Evolutionary conservation across 148 eudicot genomes (phyloP).

Genomic region (Gaultheria prostrata): DNA sequence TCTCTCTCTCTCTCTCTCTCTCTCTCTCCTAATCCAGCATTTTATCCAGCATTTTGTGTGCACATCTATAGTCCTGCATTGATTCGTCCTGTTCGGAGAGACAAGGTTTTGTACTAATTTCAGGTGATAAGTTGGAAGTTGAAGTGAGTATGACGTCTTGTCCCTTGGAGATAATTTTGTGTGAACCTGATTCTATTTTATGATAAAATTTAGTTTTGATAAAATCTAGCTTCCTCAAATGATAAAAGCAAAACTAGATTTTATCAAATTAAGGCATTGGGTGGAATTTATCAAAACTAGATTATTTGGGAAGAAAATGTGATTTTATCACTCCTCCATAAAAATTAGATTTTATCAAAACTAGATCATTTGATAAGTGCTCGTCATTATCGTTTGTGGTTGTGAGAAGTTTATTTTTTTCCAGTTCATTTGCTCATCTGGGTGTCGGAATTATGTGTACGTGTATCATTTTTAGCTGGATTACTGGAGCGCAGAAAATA

Average conservation of each 20-base stretch:
- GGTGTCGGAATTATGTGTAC: neutral
- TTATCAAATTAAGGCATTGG: too few relatives aligned
- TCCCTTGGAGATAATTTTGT: neutral
- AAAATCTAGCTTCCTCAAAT: too few relatives aligned
- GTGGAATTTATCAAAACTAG: too few relatives aligned
- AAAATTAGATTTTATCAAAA: too few relatives aligned
- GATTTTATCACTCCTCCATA: too few relatives aligned
- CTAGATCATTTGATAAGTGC: neutral
- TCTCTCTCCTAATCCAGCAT: neutral
- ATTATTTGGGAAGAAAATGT: too few relatives aligned
- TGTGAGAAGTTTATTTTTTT: neutral
- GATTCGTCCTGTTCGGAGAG: neutral
- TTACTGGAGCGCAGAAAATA: too few relatives aligned
- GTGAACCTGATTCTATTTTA: neutral
- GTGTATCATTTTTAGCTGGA: too few relatives aligned
- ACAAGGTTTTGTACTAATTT: neutral
- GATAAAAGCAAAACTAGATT: too few relatives aligned
- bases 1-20: slow-evolving; percentile 1
- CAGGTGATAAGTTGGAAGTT: neutral
- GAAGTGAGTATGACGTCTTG: neutral
- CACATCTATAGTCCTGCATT: neutral
- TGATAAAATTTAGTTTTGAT: too few relatives aligned
- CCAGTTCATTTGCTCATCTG: neutral
- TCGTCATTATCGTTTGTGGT: neutral
- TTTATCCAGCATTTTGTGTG: neutral